Base-by-base conservation (phyloP, 163 green algal genomes). In the Chlorella variabilis region DNA sequence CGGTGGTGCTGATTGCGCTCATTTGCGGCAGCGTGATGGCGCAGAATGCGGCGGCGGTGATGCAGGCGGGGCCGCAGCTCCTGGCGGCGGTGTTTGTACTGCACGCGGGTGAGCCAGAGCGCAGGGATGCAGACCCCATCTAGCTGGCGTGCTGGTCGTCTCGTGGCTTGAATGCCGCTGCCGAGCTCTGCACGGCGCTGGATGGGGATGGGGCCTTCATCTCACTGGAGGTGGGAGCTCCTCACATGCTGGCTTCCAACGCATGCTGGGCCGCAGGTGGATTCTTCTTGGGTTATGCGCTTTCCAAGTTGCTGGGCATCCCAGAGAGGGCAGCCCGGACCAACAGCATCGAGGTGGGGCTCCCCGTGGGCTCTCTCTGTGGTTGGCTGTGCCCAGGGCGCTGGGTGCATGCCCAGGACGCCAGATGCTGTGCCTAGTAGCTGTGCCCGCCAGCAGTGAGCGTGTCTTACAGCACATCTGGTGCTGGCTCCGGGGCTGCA, bases 231-330 rank as follows among this genome's bases (percentile, higher is more conserved):
- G 9, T 17, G 18, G 51, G 18, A 31, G 51, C 51, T 8, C 18
- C 51, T 17, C 15, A 8, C 59, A 38, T 67, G 25, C n/a, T 67
- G 27, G 27, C 21, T n/a, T n/a, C 29, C 27, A 54, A 23, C 45
- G 11, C 45, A 23, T 11, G 59, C 13, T 29, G 59, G 7, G 59
- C 29, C 59, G 65, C 36, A 41, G 36, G 36, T 56, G 59, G 93
- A 17, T 97, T 97, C 85, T 41, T 73, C 1, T 73, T 93, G 34
- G 93, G 93, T 0, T 97, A 96, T 63, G 18, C 77, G 0, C 38
- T 90, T 1, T 85, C 82, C 25, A 80, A 68, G 31, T 20, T 74
- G 38, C n/a, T 89, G 65, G 91, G 91, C 15, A 77, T 92, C 3
- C 65, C 85, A 2, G 90, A 95, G 79, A 42, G 51, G 1, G 70